Evolutionary conservation across 148 eudicot genomes (phyloP), one percentile per base, ranked within the genome.

Genomic region (Cornus suecica): DNA sequence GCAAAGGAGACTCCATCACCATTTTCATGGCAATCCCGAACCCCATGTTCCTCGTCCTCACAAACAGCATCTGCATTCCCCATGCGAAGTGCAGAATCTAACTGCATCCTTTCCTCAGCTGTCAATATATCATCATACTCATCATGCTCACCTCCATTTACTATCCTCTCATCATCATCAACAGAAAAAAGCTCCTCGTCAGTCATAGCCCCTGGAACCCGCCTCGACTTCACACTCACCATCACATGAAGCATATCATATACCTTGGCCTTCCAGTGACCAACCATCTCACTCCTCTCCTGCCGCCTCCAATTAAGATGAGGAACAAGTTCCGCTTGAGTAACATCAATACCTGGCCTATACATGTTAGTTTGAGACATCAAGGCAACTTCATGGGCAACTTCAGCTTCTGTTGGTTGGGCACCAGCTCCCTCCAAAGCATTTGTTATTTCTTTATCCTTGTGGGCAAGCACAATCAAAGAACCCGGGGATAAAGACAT

Each of bases 321-420:
- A n/a, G 91, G 86, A 77, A 90, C 85, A 68, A 94, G 95, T 85
- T 94, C 93, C 32, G 98, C 98, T 78, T 94, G 97, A 28, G 97
- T 92, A 61, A 94, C 98, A 75, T 94, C 98, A 70, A 94, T 92
- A 63, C 98, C 98, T 11, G 98, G 98, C 88, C 98, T 89, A 76
- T 94, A 94, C 86, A 90, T 90, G 80, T 92, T 94, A 58, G 98
- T 94, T 73, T 90, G 93, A 51, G 97, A 92, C 94, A 90, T 89
- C 87, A 92, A 73, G 15, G 90, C 86, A 58, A 93, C 94, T 80
- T 91, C 98, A 71, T 91, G 98, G 4, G 97, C 97, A 80, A 94
- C 97, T 75, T 94, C 98, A 68, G 93, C 75, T 78, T 92, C 97
- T 27, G 95, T 80, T 32, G 97, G 97, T 64, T 90, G 98, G 62